Evolutionary conservation across 306 rosid species (phyloP), one percentile per base, ranked within the genome.

Genomic region (Urtica urens): DNA sequence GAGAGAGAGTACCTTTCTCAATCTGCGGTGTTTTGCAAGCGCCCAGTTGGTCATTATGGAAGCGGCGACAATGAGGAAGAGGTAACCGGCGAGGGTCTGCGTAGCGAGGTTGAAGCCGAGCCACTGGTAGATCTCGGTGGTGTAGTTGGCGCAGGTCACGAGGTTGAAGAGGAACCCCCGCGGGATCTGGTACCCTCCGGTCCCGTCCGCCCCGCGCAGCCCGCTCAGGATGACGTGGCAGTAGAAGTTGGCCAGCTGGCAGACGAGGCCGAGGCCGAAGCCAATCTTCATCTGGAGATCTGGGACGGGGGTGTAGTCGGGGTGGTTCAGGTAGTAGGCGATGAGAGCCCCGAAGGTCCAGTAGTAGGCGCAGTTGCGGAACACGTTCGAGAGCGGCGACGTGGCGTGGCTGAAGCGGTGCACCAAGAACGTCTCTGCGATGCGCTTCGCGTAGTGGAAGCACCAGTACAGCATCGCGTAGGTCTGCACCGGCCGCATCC

Each of bases 81-180:
- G 6, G 39, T 75, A 81, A n/a, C 99, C 94, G 10, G 99, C 99
- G 17, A 82, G 47, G 19, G 99, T 81, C 70, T 85, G 99, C 2
- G 99, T 85, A 6, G 96, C 95, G 50, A 92, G 60, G 66, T 90
- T 92, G 80, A 92, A 92, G 6, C 99, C 99, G 64, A 92, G 31
- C 99, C 99, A 92, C 73, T 92, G 99, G 67, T 92, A 92, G 49
- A 92, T 92, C 72, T 92, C 99, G 0, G 96, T 92, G 7, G 99
- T 82, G 46, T 92, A 92, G 62, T 92, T 92, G 31, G 99, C 99
- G 60, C 99, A 92, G 10, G 96, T 92, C 59, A 85, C 96, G 34
- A 92, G 71, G 41, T 79, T 85, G 82, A 92, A 92, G 49, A 92
- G 78, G 72, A 85, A 92, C 30, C 99, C 99, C 10, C 34, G 55